These are phyloP conservation scores for Rhodotorula mucilaginosa DNA, from an alignment of 1,284 basidiomycete species.

Conservation along the genomic window DNA sequence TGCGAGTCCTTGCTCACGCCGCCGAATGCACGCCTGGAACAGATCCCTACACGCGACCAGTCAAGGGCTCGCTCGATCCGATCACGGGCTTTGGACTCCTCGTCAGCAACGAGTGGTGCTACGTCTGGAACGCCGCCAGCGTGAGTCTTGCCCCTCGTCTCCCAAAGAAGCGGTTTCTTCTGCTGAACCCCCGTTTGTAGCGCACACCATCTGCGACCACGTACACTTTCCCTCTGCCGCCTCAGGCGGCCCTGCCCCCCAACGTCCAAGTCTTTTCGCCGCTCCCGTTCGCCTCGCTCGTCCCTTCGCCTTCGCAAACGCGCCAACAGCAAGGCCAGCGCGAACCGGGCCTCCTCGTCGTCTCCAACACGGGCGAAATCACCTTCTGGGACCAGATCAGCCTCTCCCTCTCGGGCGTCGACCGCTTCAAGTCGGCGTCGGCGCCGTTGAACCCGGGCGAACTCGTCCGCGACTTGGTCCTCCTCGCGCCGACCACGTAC, in stretches of 20 bases:
- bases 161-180: background rate
- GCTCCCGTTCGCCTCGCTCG: slow-evolving; percentile 41
- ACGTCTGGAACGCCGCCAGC: slow-evolving; percentile 53
- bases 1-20: too few species aligned
- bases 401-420: slow-evolving; percentile 48
- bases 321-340: slow-evolving; percentile 41
- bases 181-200: slow-evolving; percentile 4
- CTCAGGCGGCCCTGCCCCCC: slow-evolving; percentile 48
- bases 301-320: slow-evolving; percentile 41
- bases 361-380: slow-evolving; percentile 49
- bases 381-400: slow-evolving; percentile 52
- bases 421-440: slow-evolving; percentile 40
- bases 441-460: slow-evolving; percentile 46
- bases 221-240: slow-evolving; percentile 44
- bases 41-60: slow-evolving; percentile 49
- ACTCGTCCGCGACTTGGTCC: slow-evolving; percentile 46
- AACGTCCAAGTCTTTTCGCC: slow-evolving; percentile 45
- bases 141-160: slow-evolving; percentile 31
- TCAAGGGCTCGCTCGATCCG: slow-evolving; percentile 48
- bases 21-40: background rate
- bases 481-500: slow-evolving; percentile 37
- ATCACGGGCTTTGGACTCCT: slow-evolving; percentile 51
- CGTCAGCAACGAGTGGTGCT: slow-evolving; percentile 45
- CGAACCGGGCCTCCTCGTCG: slow-evolving; percentile 52
- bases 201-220: slow-evolving; percentile 36